phyloP scores from a whole-genome alignment of 306 rosid species.

The Senna siamea region DNA sequence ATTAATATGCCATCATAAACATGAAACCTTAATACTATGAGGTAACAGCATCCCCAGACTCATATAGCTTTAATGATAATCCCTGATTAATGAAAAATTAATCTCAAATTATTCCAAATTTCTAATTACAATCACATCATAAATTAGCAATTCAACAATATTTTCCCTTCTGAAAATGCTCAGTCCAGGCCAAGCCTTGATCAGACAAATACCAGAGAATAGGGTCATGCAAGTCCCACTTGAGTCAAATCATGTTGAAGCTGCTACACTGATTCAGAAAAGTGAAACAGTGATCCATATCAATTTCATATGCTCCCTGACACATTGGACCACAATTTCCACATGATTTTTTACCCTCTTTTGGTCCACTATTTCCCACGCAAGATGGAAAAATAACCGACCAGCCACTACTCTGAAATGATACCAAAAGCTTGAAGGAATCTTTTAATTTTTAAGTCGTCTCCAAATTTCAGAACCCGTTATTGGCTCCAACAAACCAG shows the following conservation, averaged over 20 bases:
- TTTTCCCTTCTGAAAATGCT: constrained; percentile 20
- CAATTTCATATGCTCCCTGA: constrained; percentile 35
- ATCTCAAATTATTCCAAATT: background rate
- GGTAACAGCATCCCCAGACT: background rate
- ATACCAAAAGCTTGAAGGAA: background rate
- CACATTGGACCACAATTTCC: constrained; percentile 41
- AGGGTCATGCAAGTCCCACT: constrained; percentile 40
- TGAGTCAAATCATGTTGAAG: constrained; percentile 46
- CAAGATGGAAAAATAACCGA: constrained; percentile 29
- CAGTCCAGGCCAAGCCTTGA: background rate
- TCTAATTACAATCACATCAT: background rate
- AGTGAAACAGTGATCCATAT: constrained; percentile 34
- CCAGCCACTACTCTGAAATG: constrained; percentile 26
- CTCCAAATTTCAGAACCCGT: constrained; percentile 1
- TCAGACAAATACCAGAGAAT: constrained; percentile 33
- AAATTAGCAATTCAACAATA: background rate
- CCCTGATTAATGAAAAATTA: background rate
- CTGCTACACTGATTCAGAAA: constrained; percentile 41
- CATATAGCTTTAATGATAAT: background rate
- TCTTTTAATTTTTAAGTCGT: background rate
- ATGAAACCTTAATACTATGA: background rate
- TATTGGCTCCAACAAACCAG: constrained; percentile 20
- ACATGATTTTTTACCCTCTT: constrained; percentile 17
- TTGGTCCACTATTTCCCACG: constrained; percentile 34
- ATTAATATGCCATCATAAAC: background rate